These are phyloP conservation scores for Russula vinacea DNA, from an alignment of 768 basidiomycete genomes.

Conservation along the genomic window DNA sequence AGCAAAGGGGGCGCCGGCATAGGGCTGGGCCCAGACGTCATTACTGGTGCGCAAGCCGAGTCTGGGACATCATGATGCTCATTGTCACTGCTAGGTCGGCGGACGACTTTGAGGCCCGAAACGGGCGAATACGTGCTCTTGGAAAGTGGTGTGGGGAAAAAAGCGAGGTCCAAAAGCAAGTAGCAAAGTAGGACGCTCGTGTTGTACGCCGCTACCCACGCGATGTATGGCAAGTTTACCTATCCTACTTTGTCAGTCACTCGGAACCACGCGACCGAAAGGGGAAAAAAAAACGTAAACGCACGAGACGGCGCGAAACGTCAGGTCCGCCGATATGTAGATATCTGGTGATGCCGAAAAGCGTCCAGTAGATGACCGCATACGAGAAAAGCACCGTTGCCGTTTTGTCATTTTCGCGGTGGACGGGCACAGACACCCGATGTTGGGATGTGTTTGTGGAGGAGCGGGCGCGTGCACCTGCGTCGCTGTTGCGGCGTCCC, in stretches of 20 bases:
- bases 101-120: slow-evolving; percentile 38
- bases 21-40: slow-evolving; percentile 33
- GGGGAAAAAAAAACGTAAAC: slow-evolving; percentile 34
- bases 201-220: slow-evolving; percentile 90
- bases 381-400: slow-evolving; percentile 76
- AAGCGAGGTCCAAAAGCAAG: slow-evolving; percentile 67
- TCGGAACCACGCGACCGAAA: neutral
- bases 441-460: neutral
- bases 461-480: slow-evolving; percentile 25
- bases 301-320: slow-evolving; percentile 62
- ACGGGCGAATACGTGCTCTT: slow-evolving; percentile 38
- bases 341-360: slow-evolving; percentile 43
- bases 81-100: neutral
- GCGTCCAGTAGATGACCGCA: slow-evolving; percentile 72
- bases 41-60: slow-evolving; percentile 10
- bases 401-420: slow-evolving; percentile 68
- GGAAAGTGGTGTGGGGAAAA: slow-evolving; percentile 50
- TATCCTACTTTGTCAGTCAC: slow-evolving; percentile 34
- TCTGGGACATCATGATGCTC: neutral
- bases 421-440: slow-evolving; percentile 29
- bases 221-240: slow-evolving; percentile 86
- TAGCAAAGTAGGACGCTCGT: slow-evolving; percentile 80
- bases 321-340: slow-evolving; percentile 37
- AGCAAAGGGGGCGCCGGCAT: slow-evolving; percentile 52
- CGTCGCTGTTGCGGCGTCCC: slow-evolving; percentile 27